Evolutionary conservation across 306 rosid genomes (phyloP).

Genomic region (Styphnolobium japonicum): DNA sequence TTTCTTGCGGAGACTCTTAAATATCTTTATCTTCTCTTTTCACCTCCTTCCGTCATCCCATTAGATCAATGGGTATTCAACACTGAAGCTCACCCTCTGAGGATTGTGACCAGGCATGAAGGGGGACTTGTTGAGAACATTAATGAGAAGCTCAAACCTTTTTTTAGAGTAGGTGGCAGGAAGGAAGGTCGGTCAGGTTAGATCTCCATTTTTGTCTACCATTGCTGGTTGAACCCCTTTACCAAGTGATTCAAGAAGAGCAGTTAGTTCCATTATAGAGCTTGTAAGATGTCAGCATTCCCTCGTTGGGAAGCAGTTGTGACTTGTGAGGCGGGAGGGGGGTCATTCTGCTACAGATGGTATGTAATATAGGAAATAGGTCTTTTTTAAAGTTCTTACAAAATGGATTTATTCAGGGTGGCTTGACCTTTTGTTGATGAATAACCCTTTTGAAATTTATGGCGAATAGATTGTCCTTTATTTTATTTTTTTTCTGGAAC

Average conservation of each 20-base stretch:
- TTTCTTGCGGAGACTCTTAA: slow-evolving; percentile 98
- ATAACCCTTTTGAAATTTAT: slow-evolving; percentile 25
- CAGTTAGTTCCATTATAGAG: slow-evolving; percentile 23
- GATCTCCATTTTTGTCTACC: slow-evolving; percentile 8
- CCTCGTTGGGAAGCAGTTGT: slow-evolving; percentile 5
- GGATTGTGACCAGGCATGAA: slow-evolving; percentile 53
- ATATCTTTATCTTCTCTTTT: slow-evolving; percentile 90
- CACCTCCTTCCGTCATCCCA: slow-evolving; percentile 85
- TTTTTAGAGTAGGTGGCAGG: slow-evolving; percentile 58
- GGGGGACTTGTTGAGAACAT: slow-evolving; percentile 31
- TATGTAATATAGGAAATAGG: slow-evolving; percentile 39
- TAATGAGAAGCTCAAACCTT: slow-evolving; percentile 40
- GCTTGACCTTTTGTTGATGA: slow-evolving; percentile 35
- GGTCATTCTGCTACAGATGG: slow-evolving; percentile 30
- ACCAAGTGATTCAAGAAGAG: slow-evolving; percentile 27
- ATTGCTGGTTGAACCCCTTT: slow-evolving; percentile 32
- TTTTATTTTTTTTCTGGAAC: not conserved
- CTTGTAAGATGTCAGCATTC: slow-evolving; percentile 26
- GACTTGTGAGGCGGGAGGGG: not conserved
- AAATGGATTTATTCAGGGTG: slow-evolving; percentile 27
- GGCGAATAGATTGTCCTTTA: not conserved
- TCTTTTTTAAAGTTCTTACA: slow-evolving; percentile 8
- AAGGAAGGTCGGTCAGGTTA: slow-evolving; percentile 73
- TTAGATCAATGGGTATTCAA: slow-evolving; percentile 97
- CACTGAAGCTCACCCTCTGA: slow-evolving; percentile 95